phyloP scores from a whole-genome alignment of 176 grass and related monocot genomes.

The Ampelocalamus luodianensis region DNA sequence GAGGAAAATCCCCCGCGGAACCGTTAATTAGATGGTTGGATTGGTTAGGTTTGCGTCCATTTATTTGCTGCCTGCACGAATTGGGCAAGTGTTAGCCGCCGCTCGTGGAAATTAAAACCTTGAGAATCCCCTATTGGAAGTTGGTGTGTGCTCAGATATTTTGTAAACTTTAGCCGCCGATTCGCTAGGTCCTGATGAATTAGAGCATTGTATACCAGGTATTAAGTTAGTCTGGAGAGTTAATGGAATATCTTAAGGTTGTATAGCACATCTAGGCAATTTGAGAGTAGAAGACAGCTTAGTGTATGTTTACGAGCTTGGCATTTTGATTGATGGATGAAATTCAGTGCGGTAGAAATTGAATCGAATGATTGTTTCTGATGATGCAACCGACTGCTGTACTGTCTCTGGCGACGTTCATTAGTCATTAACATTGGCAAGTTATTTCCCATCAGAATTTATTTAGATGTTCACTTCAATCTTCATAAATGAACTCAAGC shows the following conservation, averaged over 20 bases:
- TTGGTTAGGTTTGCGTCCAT: not conserved
- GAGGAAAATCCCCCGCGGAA: not conserved
- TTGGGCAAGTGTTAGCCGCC: not conserved
- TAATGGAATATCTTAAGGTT: not conserved
- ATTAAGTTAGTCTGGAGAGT: not conserved
- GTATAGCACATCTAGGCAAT: not conserved
- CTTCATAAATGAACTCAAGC: not conserved
- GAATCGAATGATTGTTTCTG: not conserved
- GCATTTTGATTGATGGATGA: not conserved
- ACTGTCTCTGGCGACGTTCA: not conserved
- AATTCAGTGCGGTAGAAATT: not conserved
- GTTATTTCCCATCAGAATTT: conserved; percentile 10
- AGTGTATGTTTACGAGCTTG: not conserved
- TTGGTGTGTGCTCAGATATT: not conserved
- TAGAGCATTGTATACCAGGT: not conserved
- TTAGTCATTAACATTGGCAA: not conserved
- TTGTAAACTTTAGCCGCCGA: not conserved
- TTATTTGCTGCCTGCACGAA: not conserved
- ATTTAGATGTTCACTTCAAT: not conserved
- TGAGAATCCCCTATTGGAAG: no score
- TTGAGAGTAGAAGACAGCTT: not conserved
- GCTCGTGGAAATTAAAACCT: not conserved
- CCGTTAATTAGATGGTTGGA: not conserved
- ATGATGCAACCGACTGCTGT: not conserved
- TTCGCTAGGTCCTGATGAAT: not conserved